phyloP scores from a whole-genome alignment of 2,329 filamentous ascomycete species.

The Calonectria pseudoreteaudii region DNA sequence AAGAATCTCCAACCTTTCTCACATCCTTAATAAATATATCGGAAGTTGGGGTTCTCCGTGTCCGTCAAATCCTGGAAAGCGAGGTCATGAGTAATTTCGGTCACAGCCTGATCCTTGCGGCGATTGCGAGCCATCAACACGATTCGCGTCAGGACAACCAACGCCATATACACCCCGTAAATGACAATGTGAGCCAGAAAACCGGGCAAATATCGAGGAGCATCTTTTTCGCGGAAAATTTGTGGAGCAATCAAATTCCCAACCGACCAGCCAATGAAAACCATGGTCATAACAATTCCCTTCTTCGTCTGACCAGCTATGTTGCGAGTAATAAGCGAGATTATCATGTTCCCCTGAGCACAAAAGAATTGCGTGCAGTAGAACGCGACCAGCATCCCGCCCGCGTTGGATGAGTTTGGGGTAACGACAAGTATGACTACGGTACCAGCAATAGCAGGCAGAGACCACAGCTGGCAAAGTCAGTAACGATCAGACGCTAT shows the following conservation, averaged over 20 bases:
- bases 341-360: constrained; percentile 54
- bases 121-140: constrained; percentile 17
- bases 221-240: constrained; percentile 41
- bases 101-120: not conserved
- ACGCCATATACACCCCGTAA: constrained; percentile 13
- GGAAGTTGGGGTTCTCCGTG: constrained; percentile 23
- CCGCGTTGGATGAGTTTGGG: constrained; percentile 44
- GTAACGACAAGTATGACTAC: constrained; percentile 52
- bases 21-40: constrained; percentile 21
- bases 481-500: not conserved
- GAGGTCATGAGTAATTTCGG: constrained; percentile 14
- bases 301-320: constrained; percentile 59
- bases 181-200: constrained; percentile 16
- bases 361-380: constrained; percentile 59
- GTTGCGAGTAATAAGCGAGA: constrained; percentile 56
- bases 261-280: constrained; percentile 55
- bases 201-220: constrained; percentile 16
- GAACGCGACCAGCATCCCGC: constrained; percentile 53
- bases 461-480: not conserved
- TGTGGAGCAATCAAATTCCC: constrained; percentile 58
- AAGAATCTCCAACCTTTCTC: not conserved
- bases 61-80: constrained; percentile 26
- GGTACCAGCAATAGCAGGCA: constrained; percentile 53
- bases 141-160: constrained; percentile 13
- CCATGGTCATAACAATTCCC: constrained; percentile 53